A percentile compares a stretch with the other conserved stretches of the same genome.
phyloP scores from a whole-genome alignment of 495 filamentous ascomycete species.

The Tirmania nivea region DNA sequence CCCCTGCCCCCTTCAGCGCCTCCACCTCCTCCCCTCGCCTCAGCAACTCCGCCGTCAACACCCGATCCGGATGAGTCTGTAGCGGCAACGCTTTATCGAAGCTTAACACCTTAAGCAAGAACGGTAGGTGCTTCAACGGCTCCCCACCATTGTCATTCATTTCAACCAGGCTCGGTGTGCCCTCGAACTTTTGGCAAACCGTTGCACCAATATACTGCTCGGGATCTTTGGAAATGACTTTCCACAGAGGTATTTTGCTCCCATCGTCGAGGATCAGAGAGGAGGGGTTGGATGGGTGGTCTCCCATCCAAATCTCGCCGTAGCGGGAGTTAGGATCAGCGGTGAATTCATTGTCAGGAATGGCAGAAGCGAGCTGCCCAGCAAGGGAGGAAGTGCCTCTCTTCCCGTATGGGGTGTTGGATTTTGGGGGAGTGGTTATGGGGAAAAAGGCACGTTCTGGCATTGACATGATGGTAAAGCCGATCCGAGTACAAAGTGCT shows the following conservation, averaged over 20 bases:
- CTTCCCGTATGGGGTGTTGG: constrained; percentile 35
- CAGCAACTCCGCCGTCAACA: constrained; percentile 34
- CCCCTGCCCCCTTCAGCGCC: constrained; percentile 32
- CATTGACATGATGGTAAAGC: too few relatives aligned
- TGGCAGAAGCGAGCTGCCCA: constrained; percentile 43
- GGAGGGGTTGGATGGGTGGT: constrained; percentile 51
- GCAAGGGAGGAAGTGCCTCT: constrained; percentile 50
- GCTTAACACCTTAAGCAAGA: constrained; percentile 58
- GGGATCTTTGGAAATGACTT: constrained; percentile 41
- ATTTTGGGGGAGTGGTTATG: neutral
- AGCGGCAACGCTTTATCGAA: constrained; percentile 59
- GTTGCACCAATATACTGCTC: constrained; percentile 40
- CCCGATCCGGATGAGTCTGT: constrained; percentile 58
- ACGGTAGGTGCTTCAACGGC: constrained; percentile 34
- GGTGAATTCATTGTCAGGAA: constrained; percentile 40
- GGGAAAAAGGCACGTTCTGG: neutral
- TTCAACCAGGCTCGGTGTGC: neutral
- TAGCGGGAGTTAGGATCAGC: constrained; percentile 51
- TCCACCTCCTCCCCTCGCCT: too few relatives aligned
- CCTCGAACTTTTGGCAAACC: constrained; percentile 34
- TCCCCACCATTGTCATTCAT: constrained; percentile 19
- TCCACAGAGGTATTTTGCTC: constrained; percentile 40
- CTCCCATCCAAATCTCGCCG: constrained; percentile 52
- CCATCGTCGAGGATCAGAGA: constrained; percentile 26
- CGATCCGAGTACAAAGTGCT: too few relatives aligned